Evolutionary conservation across 345 rosid species (phyloP).

Genomic region (Populus deltoides): DNA sequence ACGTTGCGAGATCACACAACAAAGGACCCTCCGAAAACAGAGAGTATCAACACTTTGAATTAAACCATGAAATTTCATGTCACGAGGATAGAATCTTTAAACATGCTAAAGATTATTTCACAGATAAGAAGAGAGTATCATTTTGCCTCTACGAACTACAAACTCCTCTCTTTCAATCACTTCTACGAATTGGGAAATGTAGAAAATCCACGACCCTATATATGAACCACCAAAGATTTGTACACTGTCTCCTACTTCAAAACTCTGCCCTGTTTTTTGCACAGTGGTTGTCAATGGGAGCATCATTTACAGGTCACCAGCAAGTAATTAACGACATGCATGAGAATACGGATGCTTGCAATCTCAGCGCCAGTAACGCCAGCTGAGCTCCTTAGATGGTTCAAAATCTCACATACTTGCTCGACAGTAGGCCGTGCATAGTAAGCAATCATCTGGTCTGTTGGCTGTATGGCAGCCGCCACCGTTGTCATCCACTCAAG

Average conservation of each 20-base stretch:
- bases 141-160: neutral
- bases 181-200: neutral
- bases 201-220: neutral
- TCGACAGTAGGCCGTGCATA: slow-evolving; percentile 69
- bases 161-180: neutral
- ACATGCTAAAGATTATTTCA: neutral
- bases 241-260: neutral
- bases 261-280: slow-evolving; percentile 8
- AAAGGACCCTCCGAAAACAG: too few species aligned
- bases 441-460: slow-evolving; percentile 58
- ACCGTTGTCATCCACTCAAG: slow-evolving; percentile 82
- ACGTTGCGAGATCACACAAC: too few species aligned
- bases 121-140: neutral
- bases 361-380: slow-evolving; percentile 40
- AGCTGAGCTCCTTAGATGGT: slow-evolving; percentile 49
- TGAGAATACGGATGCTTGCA: slow-evolving; percentile 53
- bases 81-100: neutral
- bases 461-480: slow-evolving; percentile 65
- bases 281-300: neutral
- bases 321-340: slow-evolving; percentile 70
- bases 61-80: too few species aligned
- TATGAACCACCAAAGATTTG: slow-evolving; percentile 7
- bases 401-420: slow-evolving; percentile 68
- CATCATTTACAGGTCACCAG: slow-evolving; percentile 58
- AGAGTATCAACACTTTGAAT: too few species aligned